Base-by-base conservation (phyloP, 2,329 filamentous ascomycete genomes). In the Metarhizium rileyi region DNA sequence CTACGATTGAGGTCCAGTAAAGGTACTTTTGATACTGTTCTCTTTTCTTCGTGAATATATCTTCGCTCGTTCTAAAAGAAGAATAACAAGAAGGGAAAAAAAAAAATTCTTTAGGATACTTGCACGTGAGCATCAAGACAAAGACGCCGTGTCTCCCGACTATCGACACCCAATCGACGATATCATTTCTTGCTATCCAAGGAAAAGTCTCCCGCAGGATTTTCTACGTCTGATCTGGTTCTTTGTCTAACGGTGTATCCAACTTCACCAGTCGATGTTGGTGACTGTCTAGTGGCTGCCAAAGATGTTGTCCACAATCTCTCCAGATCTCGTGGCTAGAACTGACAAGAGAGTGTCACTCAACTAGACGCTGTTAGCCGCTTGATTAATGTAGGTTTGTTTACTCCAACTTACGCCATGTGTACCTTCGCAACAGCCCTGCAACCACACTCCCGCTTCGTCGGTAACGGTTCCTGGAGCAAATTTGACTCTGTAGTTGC, bases 391-490 rank as follows among this genome's bases (percentile, higher is more conserved):
- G 44, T 8, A 36, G 18, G n/a, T 47, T 33, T n/a, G 42, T 35
- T 30, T 46, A 18, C 23, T 22, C 4, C 25, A 46, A 82, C 86
- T 81, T 78, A 91, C 86, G 52, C 91, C 91, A 66, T 97, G 91
- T 30, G 90, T 95, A 53, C 77, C 81, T 72, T 97, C 90, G 64
- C 90, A 94, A 71, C 90, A 96, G 28, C 91, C 91, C 66, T 97
- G 93, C 59, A 97, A 74, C 85, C 87, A 97, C 51, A 97, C 75
- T 3, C 90, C 90, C 14, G 88, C 85, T 42, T 83, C 80, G 0
- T 75, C 63, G n/a, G 81, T 77, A 30, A 97, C 84, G 44, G 78
- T 75, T 27, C 78, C 83, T 1, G 78, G 70, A 45, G 78, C 75
- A 63, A 94, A 89, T 51, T 83, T 71, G 45, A 96, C 80, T 47